Base-by-base conservation (phyloP, 2,329 filamentous ascomycete species). In the Scytalidium lignicola region DNA sequence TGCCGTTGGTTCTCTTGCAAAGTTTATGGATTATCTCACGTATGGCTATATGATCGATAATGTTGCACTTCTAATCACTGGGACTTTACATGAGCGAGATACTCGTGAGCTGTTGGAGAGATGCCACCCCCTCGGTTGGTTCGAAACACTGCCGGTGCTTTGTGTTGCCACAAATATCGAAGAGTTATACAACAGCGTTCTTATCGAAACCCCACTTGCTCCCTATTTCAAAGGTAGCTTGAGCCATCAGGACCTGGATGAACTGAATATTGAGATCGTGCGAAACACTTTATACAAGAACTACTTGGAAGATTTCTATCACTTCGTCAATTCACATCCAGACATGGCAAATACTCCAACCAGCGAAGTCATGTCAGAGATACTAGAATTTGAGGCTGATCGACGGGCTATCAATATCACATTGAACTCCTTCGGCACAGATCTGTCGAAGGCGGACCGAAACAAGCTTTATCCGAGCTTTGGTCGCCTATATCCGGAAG, bases 41-140 rank as follows among this genome's bases (percentile, higher is more conserved):
- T 99, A 99, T 68, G 92, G 91, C 54, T 99, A 99, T 78, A 99
- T 99, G 93, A 99, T 99, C 70, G 93, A 99, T 73, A 99, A 99
- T 63, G 90, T 99, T 47, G 93, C 95, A 37, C 85, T 99, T 39
- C 83, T 99, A 63, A 99, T 99, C 70, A 99, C 93, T 19, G 93
- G 93, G 54, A 99, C 93, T 12, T 80, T 99, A 23, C 93, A 99
- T 72, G 95, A 99, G 73, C 83, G 93, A 66, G 93, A 99, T 68
- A 99, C 93, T 3, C 85, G 91, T 52, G 93, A 99, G 72, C 80
- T 99, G 55, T 75, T 99, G 47, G 93, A 97, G 65, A 80, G 93
- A 69, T 99, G 95, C 70, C 95, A 99, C 63, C 93, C 93, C 6
- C 80, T 99, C 7, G 93, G 93, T 59, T 97, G 91, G 90, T 99